Percentiles rank a stretch among this genome's conserved stretches.
Conservation (phyloP, 495 filamentous ascomycete species). For the Hypoxylon crocopeplum region DNA sequence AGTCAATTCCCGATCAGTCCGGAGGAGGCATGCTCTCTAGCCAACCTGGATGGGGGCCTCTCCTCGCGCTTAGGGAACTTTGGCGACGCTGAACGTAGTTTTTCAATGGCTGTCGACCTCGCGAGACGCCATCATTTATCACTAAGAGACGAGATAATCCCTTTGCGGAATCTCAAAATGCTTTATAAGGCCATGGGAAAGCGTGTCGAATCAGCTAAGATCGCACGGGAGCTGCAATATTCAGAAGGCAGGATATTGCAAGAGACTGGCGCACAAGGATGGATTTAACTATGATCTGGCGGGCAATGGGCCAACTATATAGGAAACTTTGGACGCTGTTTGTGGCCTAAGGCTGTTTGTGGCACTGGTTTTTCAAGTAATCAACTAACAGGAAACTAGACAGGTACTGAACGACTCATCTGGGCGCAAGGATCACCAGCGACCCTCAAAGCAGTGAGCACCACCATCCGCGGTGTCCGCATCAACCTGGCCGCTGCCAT, state of each 20-base stretch:
- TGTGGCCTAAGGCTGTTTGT: background rate
- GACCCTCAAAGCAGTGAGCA: conserved; percentile 81
- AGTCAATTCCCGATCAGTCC: conserved; percentile 4
- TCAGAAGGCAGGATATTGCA: conserved; percentile 2
- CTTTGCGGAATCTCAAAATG: conserved; percentile 1
- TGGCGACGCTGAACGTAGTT: background rate
- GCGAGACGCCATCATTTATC: background rate
- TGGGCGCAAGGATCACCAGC: conserved; percentile 89
- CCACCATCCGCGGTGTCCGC: conserved; percentile 76
- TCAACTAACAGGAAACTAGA: conserved; percentile 55
- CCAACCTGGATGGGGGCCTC: background rate
- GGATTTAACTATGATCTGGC: too few species aligned
- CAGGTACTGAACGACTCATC: conserved; percentile 79
- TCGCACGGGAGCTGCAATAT: background rate
- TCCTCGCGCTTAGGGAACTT: conserved; percentile 3
- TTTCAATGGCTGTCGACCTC: conserved; percentile 1
- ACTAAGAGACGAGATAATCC: conserved; percentile 5
- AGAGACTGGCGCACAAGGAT: too few species aligned
- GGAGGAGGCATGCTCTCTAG: conserved; percentile 6
- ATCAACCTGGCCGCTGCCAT: conserved; percentile 85
- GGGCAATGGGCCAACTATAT: too few species aligned
- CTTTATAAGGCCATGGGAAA: conserved; percentile 4
- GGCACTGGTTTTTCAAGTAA: background rate
- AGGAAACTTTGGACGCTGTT: too few species aligned
- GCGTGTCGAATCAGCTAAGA: background rate